phyloP scores from a whole-genome alignment of 2,329 filamentous ascomycete genomes.

The Gnomoniopsis sp. region DNA sequence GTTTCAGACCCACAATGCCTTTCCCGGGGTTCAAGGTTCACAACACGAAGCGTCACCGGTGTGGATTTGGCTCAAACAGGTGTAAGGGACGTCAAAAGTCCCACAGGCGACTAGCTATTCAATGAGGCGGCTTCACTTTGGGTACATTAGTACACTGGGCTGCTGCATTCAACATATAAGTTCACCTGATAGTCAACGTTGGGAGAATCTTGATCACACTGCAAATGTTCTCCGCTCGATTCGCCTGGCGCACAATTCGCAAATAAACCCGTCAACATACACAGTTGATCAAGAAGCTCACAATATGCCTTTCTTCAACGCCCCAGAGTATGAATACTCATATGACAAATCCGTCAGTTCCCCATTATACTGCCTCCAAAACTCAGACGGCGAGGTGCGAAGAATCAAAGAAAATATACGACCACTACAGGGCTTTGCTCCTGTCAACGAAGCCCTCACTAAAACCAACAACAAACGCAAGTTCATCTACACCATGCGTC shows the following conservation, averaged over 20 bases:
- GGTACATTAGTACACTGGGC: neutral
- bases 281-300: neutral
- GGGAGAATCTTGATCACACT: neutral
- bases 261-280: neutral
- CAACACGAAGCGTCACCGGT: neutral
- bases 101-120: neutral
- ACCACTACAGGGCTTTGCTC: neutral
- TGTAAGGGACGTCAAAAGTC: neutral
- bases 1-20: neutral
- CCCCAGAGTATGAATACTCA: conserved; percentile 1
- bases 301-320: neutral
- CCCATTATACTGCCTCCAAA: neutral
- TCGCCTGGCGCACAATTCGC: neutral
- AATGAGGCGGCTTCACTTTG: neutral
- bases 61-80: neutral
- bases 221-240: neutral
- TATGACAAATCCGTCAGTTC: conserved; percentile 1
- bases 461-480: neutral
- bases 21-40: neutral
- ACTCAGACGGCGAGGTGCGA: neutral
- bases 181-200: neutral
- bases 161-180: neutral
- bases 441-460: neutral
- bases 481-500: conserved; percentile 13
- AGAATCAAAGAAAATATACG: neutral